These are phyloP conservation scores for Aspergillus floridensis DNA, from an alignment of 2,329 filamentous ascomycete species.

Conservation along the genomic window DNA sequence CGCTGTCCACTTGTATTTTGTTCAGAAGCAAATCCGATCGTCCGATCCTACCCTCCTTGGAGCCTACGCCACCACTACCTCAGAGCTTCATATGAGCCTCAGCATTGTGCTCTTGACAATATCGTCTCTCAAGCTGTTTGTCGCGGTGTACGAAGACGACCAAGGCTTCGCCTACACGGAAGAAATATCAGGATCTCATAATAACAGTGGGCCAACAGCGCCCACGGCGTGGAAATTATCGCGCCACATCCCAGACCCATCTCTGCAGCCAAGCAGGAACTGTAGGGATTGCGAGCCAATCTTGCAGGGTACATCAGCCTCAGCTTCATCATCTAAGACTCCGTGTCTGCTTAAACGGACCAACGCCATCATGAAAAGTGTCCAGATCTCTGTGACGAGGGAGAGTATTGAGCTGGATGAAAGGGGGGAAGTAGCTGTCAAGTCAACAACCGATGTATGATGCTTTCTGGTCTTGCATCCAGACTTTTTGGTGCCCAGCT, in stretches of 20 bases:
- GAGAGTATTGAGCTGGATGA: constrained; percentile 7
- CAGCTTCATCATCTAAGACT: not conserved
- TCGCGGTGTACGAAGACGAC: constrained; percentile 34
- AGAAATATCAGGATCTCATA: constrained; percentile 11
- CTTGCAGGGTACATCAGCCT: not conserved
- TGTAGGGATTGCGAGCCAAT: not conserved
- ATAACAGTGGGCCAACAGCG: not conserved
- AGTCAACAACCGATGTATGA: not conserved
- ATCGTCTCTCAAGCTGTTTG: constrained; percentile 47
- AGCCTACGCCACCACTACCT: constrained; percentile 35
- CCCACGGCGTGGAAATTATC: not conserved
- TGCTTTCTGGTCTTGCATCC: not conserved
- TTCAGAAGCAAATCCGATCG: constrained; percentile 31
- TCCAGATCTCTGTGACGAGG: constrained; percentile 15
- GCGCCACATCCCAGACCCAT: not conserved
- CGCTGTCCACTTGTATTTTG: constrained; percentile 39
- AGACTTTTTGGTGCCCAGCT: not conserved
- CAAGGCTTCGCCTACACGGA: constrained; percentile 26
- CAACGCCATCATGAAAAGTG: constrained; percentile 12
- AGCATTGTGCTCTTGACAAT: constrained; percentile 43
- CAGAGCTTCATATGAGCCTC: constrained; percentile 44
- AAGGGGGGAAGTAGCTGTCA: not conserved
- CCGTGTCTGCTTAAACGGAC: not conserved
- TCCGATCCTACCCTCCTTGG: constrained; percentile 39
- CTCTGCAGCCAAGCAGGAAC: not conserved